Evolutionary conservation across 805 yeast species (phyloP), one percentile per base, ranked within the genome.

Genomic region (Zygosaccharomyces bailii): DNA sequence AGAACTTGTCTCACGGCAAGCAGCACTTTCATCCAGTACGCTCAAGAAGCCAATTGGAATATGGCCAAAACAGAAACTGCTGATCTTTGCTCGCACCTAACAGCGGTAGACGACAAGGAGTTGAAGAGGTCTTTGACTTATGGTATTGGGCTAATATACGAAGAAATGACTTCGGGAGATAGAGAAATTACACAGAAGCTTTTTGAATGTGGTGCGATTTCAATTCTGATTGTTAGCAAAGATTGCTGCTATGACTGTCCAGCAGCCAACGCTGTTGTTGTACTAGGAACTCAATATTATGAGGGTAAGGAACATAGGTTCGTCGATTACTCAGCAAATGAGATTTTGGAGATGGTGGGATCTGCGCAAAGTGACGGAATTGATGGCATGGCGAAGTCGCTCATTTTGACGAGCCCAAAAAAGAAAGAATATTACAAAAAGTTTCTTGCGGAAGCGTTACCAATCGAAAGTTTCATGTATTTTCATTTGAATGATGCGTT

Each of bases 381-480:
- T 7, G 62, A 60, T 2, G 61, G 65, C 0, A 56, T 61, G 5
- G 75, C 76, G 0, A 66, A 61, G 23, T 84, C 74, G 0, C 51
- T 77, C 27, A 67, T 91, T 4, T 70, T 80, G 46, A 83, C 96
- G 0, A 75, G 74, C 38, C 50, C 73, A 0, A 57, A 79, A 2
- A 79, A 74, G 53, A 66, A 76, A 19, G 75, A 72, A 1, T 90
- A 84, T 57, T 88, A 85, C 61, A 76, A 73, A 42, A 80, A 81
- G 55, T 86, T 90, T 59, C 58, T 93, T 41, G 72, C 68, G 11
- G 87, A 84, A 49, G 78, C 96, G 0, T 61, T 88, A 9, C 97
- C 98, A 0, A 69, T 88, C 20, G 99, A 95, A 62, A 87, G 96
- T 65, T 78, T 74, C 53, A 58, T 89, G 51, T 75, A 75, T 44